A percentile compares a stretch with the other conserved stretches of the same genome.
phyloP scores from a whole-genome alignment of 1,284 basidiomycete species.

The Cryptococcus deneoformans region DNA sequence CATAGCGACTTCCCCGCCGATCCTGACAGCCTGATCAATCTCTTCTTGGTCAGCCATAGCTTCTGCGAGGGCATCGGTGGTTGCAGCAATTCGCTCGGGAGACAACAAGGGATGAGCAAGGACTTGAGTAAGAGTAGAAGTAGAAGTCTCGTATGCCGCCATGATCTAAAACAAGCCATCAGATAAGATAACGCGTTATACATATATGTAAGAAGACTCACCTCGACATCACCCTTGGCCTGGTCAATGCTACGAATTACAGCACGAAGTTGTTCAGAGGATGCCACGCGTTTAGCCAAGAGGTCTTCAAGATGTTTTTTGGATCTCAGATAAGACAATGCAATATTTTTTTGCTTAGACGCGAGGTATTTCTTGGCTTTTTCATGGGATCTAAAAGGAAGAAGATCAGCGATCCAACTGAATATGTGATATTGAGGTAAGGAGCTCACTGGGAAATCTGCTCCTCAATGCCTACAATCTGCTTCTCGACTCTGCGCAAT shows the following conservation, averaged over 20 bases:
- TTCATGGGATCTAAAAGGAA: slow-evolving; percentile 58
- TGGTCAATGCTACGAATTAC: slow-evolving; percentile 81
- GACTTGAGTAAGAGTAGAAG: slow-evolving; percentile 68
- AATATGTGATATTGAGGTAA: not conserved
- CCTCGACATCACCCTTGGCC: slow-evolving; percentile 83
- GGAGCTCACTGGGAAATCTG: slow-evolving; percentile 61
- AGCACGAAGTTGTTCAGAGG: slow-evolving; percentile 68
- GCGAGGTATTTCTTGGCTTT: slow-evolving; percentile 65
- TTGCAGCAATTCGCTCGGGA: slow-evolving; percentile 72
- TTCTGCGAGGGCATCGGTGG: slow-evolving; percentile 80
- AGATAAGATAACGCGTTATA: not conserved
- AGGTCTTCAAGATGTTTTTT: slow-evolving; percentile 78
- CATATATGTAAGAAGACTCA: slow-evolving; percentile 41
- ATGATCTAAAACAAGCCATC: slow-evolving; percentile 61
- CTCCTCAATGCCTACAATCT: slow-evolving; percentile 53
- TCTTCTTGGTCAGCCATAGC: slow-evolving; percentile 77
- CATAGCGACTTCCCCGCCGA: slow-evolving; percentile 62
- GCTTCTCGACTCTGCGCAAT: slow-evolving; percentile 39
- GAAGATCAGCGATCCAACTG: not conserved
- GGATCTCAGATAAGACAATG: slow-evolving; percentile 70
- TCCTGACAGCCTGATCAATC: slow-evolving; percentile 70
- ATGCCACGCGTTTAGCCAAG: slow-evolving; percentile 67
- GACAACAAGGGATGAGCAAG: slow-evolving; percentile 76
- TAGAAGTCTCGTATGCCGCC: slow-evolving; percentile 77
- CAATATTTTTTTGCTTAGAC: slow-evolving; percentile 67